A percentile compares a stretch with the other conserved stretches of the same genome.
These are phyloP conservation scores for Ustulina deusta DNA, from an alignment of 2,329 filamentous ascomycete species.

Conservation along the genomic window DNA sequence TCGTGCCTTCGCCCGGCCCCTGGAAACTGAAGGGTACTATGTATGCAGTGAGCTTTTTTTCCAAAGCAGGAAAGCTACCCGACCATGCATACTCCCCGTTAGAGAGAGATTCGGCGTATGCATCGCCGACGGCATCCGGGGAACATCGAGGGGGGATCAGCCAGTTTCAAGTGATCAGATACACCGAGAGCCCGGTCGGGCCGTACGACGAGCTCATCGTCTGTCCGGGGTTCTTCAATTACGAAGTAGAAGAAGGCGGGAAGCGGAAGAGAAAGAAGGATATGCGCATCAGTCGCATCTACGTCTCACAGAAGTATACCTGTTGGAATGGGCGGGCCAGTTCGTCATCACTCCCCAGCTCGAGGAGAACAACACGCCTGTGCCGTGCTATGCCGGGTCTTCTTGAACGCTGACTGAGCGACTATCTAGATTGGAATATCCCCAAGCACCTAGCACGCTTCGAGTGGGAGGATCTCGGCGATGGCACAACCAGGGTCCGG, in stretches of 20 bases:
- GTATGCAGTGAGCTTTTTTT: constrained; percentile 59
- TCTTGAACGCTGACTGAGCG: constrained; percentile 4
- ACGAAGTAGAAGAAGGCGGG: constrained; percentile 51
- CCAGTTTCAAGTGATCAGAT: constrained; percentile 64
- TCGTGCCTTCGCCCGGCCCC: constrained; percentile 51
- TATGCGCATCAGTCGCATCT: constrained; percentile 63
- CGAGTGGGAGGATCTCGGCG: constrained; percentile 55
- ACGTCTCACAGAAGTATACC: constrained; percentile 65
- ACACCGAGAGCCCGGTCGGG: constrained; percentile 63
- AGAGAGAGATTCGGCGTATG: constrained; percentile 57
- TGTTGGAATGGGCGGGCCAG: constrained; percentile 66
- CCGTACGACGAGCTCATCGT: constrained; percentile 66
- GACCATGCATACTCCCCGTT: constrained; percentile 60
- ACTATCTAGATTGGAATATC: constrained; percentile 63
- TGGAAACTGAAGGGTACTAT: constrained; percentile 61
- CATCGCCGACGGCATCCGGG: constrained; percentile 50
- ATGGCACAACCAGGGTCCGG: constrained; percentile 56
- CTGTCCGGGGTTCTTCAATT: constrained; percentile 60
- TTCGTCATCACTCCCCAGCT: constrained; percentile 47
- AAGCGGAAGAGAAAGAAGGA: constrained; percentile 53
- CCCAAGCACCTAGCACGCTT: constrained; percentile 68
- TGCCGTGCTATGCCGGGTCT: background rate
- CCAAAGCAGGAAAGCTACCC: constrained; percentile 52
- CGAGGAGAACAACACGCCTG: background rate
- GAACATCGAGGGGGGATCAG: constrained; percentile 59